A percentile compares a stretch with the other conserved stretches of the same genome.
phyloP scores from a whole-genome alignment of 2,329 filamentous ascomycete species.

The Fusarium nodosum region DNA sequence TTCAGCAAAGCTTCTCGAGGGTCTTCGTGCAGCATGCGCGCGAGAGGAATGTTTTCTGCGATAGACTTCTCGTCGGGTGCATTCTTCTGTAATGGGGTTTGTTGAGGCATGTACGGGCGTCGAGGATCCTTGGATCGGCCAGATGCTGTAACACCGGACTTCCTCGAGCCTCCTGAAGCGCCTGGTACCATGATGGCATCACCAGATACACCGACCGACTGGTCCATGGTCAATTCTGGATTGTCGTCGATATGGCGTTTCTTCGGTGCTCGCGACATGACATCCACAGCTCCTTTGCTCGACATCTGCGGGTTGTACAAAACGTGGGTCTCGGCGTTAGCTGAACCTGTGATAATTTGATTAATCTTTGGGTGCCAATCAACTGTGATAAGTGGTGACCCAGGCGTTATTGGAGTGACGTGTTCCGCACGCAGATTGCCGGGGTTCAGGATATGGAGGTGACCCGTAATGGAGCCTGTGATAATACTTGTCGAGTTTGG shows the following conservation, averaged over 20 bases:
- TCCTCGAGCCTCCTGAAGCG: slow-evolving; percentile 65
- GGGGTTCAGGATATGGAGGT: slow-evolving; percentile 93
- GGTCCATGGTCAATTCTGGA: slow-evolving; percentile 85
- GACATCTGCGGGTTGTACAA: slow-evolving; percentile 93
- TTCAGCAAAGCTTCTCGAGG: slow-evolving; percentile 93
- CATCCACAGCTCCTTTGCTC: slow-evolving; percentile 82
- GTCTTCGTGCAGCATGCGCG: slow-evolving; percentile 95
- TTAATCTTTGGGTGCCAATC: slow-evolving; percentile 96
- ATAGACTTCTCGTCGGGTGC: slow-evolving; percentile 93
- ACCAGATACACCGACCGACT: slow-evolving; percentile 82
- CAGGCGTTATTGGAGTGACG: slow-evolving; percentile 89
- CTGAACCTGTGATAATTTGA: slow-evolving; percentile 94
- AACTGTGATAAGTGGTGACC: slow-evolving; percentile 84
- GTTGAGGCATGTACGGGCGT: slow-evolving; percentile 84
- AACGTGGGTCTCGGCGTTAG: slow-evolving; percentile 89
- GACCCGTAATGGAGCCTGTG: slow-evolving; percentile 86
- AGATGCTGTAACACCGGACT: slow-evolving; percentile 80
- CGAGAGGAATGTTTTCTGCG: slow-evolving; percentile 87
- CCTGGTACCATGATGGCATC: slow-evolving; percentile 83
- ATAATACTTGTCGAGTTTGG: slow-evolving; percentile 87
- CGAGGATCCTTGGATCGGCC: slow-evolving; percentile 83
- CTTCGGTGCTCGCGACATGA: slow-evolving; percentile 95
- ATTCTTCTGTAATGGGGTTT: slow-evolving; percentile 91
- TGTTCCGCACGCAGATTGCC: slow-evolving; percentile 89
- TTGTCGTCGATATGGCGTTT: slow-evolving; percentile 96